Evolutionary conservation across 192 early-diverging fungal genomes (phyloP), one percentile per base, ranked within the genome.

Genomic region (Podila clonocystis): DNA sequence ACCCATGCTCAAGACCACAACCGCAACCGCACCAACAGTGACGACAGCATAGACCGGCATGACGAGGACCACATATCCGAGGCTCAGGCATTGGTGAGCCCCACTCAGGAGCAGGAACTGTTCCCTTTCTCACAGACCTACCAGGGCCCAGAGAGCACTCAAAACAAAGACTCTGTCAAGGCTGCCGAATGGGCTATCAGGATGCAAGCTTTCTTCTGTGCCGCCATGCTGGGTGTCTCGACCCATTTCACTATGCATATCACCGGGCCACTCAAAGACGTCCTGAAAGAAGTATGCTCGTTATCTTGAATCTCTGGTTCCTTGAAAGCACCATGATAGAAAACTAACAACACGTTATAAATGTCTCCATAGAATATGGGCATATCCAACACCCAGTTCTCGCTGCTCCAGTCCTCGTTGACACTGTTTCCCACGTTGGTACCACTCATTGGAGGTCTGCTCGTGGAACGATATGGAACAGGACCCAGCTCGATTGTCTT

Each of bases 161-260:
- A 59, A 31, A 55, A 57, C 26, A 67, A 68, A 62, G 59, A 41
- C 49, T 34, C 55, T 2, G 64, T 36, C n/a, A 73, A 59, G 29
- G 72, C 79, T 30, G 66, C 70, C 12, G 66, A 67, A n/a, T 69
- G 66, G 70, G 49, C 45, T 4, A 73, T 80, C 61, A 48, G 38
- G 28, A 55, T 80, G 15, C 77, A 73, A 66, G 71, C 71, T 1
- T 80, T 80, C 41, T 73, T 69, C 13, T 85, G 79, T 60, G 84
- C 84, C 0, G 75, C 72, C 38, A 59, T 82, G 50, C 74, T 85
- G 31, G 84, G 84, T 9, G 86, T 94, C 62, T 92, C 92, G 48
- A 91, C 88, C 41, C 93, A 94, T 82, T 94, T 90, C 80, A 90
- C 91, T 19, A 85, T 88, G 24, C 93, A 93, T 55, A 91, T 92